Evolutionary conservation across 2,329 filamentous ascomycete genomes (phyloP), one percentile per base, ranked within the genome.

Genomic region (Nectriaceae sp.): DNA sequence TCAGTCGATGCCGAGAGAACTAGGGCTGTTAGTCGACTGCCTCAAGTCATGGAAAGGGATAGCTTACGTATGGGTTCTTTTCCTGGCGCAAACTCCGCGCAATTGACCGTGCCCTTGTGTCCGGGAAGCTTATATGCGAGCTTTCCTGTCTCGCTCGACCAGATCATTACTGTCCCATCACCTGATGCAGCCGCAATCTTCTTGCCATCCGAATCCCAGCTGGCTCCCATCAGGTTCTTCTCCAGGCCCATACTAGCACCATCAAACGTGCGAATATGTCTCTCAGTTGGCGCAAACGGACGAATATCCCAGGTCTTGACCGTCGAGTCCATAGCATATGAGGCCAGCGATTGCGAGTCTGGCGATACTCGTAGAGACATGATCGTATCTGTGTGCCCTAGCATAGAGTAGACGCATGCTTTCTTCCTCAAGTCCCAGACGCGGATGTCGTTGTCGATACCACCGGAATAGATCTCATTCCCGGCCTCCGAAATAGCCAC

Each of bases 361-460:
- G 94, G 93, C 2, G 93, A 97, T n/a, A 97, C 83, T 45, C 88
- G 80, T 40, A 99, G 77, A 11, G 91, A 96, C 3, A 92, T 96
- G 54, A 99, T 79, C 1, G 93, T 97, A 66, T 99, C 94, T 44
- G 84, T 87, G 68, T 99, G 94, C 0, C 94, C 94, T 11, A 88
- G 72, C 78, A 99, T 86, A 2, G 88, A 87, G 70, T 97, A 97
- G 5, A 90, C 84, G 3, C 95, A 82, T 5, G 87, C 82, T 70
- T 95, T 91, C 75, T 96, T 97, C 57, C 94, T 85, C 64, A 97
- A 74, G 70, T 99, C 94, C 93, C 94, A 99, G 18, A 96, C 92
- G 62, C 92, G 90, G 67, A 99, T 96, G 61, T 95, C 91, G 65
- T 97, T 97, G 73, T 97, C 94, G 59, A 99, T 97, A 19, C 92